Conservation (phyloP, 2,329 filamentous ascomycete genomes). For the Pleoardoris graminearum region DNA sequence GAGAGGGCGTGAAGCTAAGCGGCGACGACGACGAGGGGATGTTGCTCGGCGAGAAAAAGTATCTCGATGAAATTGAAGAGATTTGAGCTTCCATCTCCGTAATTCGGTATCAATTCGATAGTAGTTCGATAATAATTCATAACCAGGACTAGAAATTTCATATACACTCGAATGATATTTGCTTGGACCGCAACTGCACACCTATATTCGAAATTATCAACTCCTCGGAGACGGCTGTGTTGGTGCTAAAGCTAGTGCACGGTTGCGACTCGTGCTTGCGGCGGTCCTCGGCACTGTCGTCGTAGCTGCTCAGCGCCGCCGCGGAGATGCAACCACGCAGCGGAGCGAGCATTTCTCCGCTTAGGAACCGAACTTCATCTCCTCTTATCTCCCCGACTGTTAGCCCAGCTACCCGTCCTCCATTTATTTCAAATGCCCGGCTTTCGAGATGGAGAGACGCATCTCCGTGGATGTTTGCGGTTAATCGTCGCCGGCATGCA, state of each 20-base stretch:
- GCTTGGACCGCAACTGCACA: no score
- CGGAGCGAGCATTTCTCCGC: conserved; percentile 9
- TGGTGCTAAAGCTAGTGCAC: background rate
- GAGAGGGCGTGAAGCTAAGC: conserved; percentile 10
- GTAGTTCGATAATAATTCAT: no score
- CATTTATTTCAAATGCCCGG: background rate
- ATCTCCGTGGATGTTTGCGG: no score
- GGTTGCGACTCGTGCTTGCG: background rate
- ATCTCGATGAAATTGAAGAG: conserved; percentile 9
- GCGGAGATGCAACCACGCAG: conserved; percentile 3
- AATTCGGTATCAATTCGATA: background rate
- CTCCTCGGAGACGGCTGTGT: no score
- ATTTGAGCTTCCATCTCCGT: background rate
- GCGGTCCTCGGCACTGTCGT: background rate
- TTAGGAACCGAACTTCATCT: background rate
- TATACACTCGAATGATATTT: no score
- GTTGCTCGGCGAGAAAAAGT: conserved; percentile 11
- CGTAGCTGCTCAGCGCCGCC: background rate
- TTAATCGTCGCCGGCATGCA: no score
- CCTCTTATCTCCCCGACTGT: conserved; percentile 1
- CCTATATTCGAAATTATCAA: no score
- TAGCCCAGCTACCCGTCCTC: background rate
- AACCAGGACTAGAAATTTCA: no score
- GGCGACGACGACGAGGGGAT: background rate
- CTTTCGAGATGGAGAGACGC: no score